These are phyloP conservation scores for Fraxinus platypoda DNA, from an alignment of 305 asterid genomes.

Conservation along the genomic window DNA sequence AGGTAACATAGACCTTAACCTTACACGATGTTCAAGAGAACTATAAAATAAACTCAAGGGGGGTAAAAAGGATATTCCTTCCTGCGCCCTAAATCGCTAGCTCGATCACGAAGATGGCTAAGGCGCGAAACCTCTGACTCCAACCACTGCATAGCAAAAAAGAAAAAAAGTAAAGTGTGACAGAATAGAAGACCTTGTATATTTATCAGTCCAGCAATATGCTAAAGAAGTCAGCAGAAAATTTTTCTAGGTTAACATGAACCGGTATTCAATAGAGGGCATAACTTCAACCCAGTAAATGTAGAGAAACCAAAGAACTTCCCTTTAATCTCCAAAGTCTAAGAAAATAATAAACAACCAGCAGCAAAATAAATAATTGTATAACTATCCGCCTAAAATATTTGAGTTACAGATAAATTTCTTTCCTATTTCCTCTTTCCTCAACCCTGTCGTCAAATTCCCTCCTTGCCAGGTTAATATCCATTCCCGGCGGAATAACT, in stretches of 20 bases:
- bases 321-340: background rate
- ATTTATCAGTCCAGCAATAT: background rate
- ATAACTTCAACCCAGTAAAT: background rate
- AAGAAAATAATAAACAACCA: background rate
- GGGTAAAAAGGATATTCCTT: conserved; percentile 84
- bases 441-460: background rate
- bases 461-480: background rate
- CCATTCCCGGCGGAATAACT: background rate
- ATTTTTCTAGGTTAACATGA: background rate
- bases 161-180: conserved; percentile 5
- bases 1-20: background rate
- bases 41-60: background rate
- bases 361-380: background rate
- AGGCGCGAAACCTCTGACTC: conserved; percentile 83
- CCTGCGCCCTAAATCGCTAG: conserved; percentile 93
- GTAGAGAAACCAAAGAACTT: background rate
- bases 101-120: conserved; percentile 97
- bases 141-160: conserved; percentile 74
- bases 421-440: background rate
- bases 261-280: background rate
- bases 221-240: background rate
- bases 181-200: background rate
- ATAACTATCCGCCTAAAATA: background rate
- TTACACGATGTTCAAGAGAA: background rate
- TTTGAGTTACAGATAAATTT: background rate